Evolutionary conservation across 768 basidiomycete species (phyloP).

Genomic region (Pisolithus sp.): DNA sequence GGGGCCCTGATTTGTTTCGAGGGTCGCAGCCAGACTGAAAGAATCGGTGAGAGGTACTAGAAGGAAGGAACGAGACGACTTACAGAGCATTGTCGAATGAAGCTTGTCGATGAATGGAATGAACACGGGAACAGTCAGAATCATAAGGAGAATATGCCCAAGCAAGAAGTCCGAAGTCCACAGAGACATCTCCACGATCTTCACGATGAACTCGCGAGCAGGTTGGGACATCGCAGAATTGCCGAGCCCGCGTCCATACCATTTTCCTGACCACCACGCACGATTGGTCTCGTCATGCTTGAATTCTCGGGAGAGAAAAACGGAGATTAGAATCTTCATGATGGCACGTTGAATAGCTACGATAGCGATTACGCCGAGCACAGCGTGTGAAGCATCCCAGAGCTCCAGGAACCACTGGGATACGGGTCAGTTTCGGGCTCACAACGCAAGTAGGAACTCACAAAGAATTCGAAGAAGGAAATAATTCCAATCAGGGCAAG

Average conservation of each 20-base stretch:
- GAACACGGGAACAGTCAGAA: constrained; percentile 77
- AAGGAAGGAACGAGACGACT: constrained; percentile 25
- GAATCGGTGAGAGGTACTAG: constrained; percentile 3
- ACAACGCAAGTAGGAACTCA: constrained; percentile 44
- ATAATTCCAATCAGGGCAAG: constrained; percentile 75
- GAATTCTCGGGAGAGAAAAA: constrained; percentile 93
- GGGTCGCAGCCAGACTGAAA: constrained; percentile 86
- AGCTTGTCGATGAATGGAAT: constrained; percentile 84
- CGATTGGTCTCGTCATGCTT: constrained; percentile 98
- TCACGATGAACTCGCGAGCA: constrained; percentile 95
- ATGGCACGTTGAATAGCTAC: constrained; percentile 88
- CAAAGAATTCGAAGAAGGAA: constrained; percentile 94
- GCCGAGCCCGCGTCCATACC: constrained; percentile 93
- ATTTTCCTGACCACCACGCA: constrained; percentile 99
- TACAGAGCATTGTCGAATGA: constrained; percentile 92
- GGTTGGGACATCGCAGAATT: constrained; percentile 91
- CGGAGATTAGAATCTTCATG: constrained; percentile 90
- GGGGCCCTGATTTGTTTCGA: constrained; percentile 92
- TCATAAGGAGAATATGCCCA: constrained; percentile 76
- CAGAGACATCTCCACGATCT: constrained; percentile 95
- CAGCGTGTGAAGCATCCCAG: constrained; percentile 96
- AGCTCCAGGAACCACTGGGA: constrained; percentile 90
- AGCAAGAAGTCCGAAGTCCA: constrained; percentile 95
- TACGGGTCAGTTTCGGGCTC: constrained; percentile 5
- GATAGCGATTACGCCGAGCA: constrained; percentile 85